Conservation (phyloP, 352 stramenopile species). For the Elongisporangium prolatum region DNA sequence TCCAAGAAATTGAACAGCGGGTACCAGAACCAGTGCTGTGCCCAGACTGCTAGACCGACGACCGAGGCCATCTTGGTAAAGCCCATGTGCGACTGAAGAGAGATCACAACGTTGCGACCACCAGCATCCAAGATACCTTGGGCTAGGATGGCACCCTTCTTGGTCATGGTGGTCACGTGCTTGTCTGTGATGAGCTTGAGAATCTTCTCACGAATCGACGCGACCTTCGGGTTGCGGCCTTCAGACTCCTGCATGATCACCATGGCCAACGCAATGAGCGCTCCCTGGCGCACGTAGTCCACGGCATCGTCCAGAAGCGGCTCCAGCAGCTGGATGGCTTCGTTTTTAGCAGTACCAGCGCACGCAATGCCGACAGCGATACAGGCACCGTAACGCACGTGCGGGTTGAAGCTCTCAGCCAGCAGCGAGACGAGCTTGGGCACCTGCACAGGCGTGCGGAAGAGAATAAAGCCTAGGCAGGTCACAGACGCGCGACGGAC, state of each 20-base stretch:
- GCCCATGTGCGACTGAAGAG: slow-evolving; percentile 93
- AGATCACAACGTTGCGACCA: slow-evolving; percentile 96
- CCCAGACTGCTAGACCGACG: slow-evolving; percentile 95
- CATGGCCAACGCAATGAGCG: slow-evolving; percentile 95
- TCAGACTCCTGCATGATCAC: slow-evolving; percentile 98
- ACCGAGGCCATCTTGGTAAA: slow-evolving; percentile 98
- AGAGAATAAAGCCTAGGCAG: slow-evolving; percentile 97
- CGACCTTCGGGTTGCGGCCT: slow-evolving; percentile 78
- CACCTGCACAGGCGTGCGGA: slow-evolving; percentile 95
- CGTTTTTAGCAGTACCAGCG: slow-evolving; percentile 94
- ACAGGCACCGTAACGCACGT: slow-evolving; percentile 98
- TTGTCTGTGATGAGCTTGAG: slow-evolving; percentile 95
- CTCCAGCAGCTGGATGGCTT: slow-evolving; percentile 96
- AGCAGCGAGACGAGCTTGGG: slow-evolving; percentile 92
- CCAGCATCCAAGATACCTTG: slow-evolving; percentile 97
- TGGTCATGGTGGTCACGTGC: slow-evolving; percentile 98
- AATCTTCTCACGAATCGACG: slow-evolving; percentile 82
- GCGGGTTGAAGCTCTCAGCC: slow-evolving; percentile 99
- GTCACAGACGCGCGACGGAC: slow-evolving; percentile 97
- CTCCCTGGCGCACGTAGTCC: slow-evolving; percentile 98
- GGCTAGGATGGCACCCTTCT: slow-evolving; percentile 98
- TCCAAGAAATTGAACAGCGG: slow-evolving; percentile 98
- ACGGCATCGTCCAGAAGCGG: slow-evolving; percentile 98
- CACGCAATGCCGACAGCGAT: slow-evolving; percentile 98
- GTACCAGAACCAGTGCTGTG: slow-evolving; percentile 99